Evolutionary conservation across 495 filamentous ascomycete species (phyloP).

Genomic region (Xylaria cubensis): DNA sequence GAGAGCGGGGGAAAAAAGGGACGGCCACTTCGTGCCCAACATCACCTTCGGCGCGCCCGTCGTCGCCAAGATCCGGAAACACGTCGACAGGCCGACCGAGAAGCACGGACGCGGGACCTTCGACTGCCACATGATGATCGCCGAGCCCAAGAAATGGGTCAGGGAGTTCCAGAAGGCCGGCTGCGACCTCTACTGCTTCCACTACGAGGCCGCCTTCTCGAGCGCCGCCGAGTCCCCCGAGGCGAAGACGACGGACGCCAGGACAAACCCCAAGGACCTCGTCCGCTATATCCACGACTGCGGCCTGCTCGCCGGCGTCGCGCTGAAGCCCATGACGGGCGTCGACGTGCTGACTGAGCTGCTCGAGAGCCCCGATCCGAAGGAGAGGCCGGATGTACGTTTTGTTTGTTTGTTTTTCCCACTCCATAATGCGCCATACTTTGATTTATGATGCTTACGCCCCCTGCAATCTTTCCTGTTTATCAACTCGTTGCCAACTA

Average conservation of each 20-base stretch:
- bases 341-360: slow-evolving; percentile 93
- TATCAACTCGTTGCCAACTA: no score
- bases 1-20: slow-evolving; percentile 49
- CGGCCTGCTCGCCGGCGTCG: slow-evolving; percentile 91
- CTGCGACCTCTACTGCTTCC: slow-evolving; percentile 98
- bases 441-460: no score
- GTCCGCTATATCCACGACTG: slow-evolving; percentile 87
- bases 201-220: slow-evolving; percentile 96
- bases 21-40: slow-evolving; percentile 98
- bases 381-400: slow-evolving; percentile 89
- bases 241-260: slow-evolving; percentile 64
- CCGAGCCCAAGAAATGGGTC: slow-evolving; percentile 99
- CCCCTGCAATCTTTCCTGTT: no score
- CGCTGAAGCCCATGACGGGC: slow-evolving; percentile 89
- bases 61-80: slow-evolving; percentile 86
- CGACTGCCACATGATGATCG: slow-evolving; percentile 99
- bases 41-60: slow-evolving; percentile 95
- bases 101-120: slow-evolving; percentile 83
- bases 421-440: no score
- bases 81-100: slow-evolving; percentile 66
- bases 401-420: background rate
- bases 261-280: slow-evolving; percentile 81
- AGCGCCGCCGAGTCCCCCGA: slow-evolving; percentile 83
- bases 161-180: slow-evolving; percentile 91
- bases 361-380: slow-evolving; percentile 70